Base-by-base conservation (phyloP, 768 basidiomycete genomes). In the Auricularia cornea region DNA sequence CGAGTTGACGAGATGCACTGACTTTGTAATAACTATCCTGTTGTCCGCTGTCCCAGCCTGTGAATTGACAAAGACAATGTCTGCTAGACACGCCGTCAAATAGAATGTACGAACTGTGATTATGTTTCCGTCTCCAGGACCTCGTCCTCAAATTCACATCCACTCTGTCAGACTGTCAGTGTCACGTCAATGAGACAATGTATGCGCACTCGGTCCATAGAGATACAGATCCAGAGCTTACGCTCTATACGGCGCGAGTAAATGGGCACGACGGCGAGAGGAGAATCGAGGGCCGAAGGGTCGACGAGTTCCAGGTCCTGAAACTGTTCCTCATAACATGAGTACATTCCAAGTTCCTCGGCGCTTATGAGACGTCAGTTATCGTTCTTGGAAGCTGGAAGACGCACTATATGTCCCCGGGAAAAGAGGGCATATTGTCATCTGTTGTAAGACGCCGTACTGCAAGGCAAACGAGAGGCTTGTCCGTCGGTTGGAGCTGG, bases 331-430 rank as follows among this genome's bases (percentile, higher is more conserved):
- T 70, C 68, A 62, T 66, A 69, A 10, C 68, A 57, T 1, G 64
- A 62, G 52, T 69, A 61, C 18, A 70, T 67, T 1, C 72, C 68
- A 48, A 72, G 70, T 6, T 59, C 62, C 1, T 62, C 41, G 3
- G 70, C 61, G 57, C 70, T 72, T 16, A 35, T 61, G 51, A 44
- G 38, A 28, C 4, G 38, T 35, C 33, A 35, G 56, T 62, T 26
- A 20, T 28, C 40, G 40, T 41, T 2, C 12, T 30, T 20, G 38
- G 14, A 11, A 23, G 41, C 29, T 8, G 28, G 59, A 41, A 29
- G 38, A 20, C 66, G 3, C 63, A 72, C 71, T 67, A 65, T 6
- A 67, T 31, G 60, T 70, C 65, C 70, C 70, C 70, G 28, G 71
- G 71, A 38, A 72, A 60, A 2, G 18, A 14, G 3, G 71, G 68